Evolutionary conservation across 2,329 filamentous ascomycete genomes (phyloP), one percentile per base, ranked within the genome.

Genomic region (Penicillium sp.): DNA sequence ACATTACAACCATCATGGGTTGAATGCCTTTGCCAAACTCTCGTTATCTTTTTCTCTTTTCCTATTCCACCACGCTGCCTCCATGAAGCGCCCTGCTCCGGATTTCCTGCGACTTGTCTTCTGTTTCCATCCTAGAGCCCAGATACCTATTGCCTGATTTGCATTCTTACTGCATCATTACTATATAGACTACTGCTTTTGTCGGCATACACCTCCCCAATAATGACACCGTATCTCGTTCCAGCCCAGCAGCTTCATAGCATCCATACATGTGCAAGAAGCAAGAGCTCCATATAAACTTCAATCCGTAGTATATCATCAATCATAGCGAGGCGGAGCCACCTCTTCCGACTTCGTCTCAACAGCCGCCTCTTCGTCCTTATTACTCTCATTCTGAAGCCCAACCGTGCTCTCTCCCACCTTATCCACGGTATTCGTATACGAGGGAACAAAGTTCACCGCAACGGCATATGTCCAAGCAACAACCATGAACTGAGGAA

Each of bases 381-480:
- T 56, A 7, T 5, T 8, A 49, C 14, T 51, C 70, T 38, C 20
- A 25, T 46, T 20, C 41, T 49, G 68, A 31, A 72, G 55, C 1
- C 78, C 79, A 54, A 81, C 69, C 20, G 73, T 72, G 6, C 76
- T 74, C 31, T 71, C 71, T 0, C 74, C 74, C 38, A 80, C 73
- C 50, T 71, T 76, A 63, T 90, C 87, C 2, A 85, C 82, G 0
- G 84, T 81, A 48, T 80, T 73, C 30, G 79, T 75, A 65, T 90
- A 90, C 2, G 76, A 71, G 0, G 85, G 83, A 4, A 84, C 74
- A 59, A 88, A 88, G 69, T 90, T 90, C 54, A 85, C 83, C 6
- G 78, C 78, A 18, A 83, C 36, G 0, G 83, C 77, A 55, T 86
- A 86, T 0, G 77, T 72, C 75, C 74, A 79, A 0, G 83, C 80